Base-by-base conservation (phyloP, 495 filamentous ascomycete genomes). In the Lasiosphaeria miniovina region DNA sequence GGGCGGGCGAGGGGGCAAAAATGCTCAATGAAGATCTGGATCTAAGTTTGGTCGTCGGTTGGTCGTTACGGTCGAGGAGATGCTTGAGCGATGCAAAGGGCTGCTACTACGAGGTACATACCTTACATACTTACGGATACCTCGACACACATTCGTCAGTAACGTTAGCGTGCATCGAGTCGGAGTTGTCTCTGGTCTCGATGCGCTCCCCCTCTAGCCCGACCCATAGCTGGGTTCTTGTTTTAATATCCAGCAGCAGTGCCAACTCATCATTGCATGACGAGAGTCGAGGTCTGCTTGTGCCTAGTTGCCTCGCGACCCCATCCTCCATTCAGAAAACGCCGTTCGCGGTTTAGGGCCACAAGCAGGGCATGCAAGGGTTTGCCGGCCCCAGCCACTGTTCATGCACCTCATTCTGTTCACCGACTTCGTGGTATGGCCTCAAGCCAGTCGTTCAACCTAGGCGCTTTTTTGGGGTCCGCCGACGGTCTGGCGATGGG, bases 211-310 rank as follows among this genome's bases (percentile, higher is more conserved):
- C 60, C 52, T 46, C 24, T 46, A 12, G 57, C 54, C 58, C 65
- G 63, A 59, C 62, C 64, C 67, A 63, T 61, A 59, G 51, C 53
- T 68, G 64, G 61, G 49, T 61, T 76, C 75, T 77, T 75, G 73
- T 75, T 78, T 82, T 83, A 86, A 81, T 80, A 79, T 84, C 80
- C 81, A 86, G 80, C 81, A 71, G 84, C 83, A 83, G 72, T 91
- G 90, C 87, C 89, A 92, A 86, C 89, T 90, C 89, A 92, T 90
- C 88, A 87, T 75, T 89, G 87, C 89, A 87, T 90, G 81, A 80
- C 24, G 24, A 24, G 77, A 77, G 76, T 79, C 74, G 74, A 78
- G 77, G 77, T 75, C 78, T 77, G 74, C 74, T 74, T 79, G 74
- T 76, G 74, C 79, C 77, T 80, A 75, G 77, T 72, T 67, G 69